Evolutionary conservation across 2,329 filamentous ascomycete genomes (phyloP).

Genomic region (Apiospora aurea): DNA sequence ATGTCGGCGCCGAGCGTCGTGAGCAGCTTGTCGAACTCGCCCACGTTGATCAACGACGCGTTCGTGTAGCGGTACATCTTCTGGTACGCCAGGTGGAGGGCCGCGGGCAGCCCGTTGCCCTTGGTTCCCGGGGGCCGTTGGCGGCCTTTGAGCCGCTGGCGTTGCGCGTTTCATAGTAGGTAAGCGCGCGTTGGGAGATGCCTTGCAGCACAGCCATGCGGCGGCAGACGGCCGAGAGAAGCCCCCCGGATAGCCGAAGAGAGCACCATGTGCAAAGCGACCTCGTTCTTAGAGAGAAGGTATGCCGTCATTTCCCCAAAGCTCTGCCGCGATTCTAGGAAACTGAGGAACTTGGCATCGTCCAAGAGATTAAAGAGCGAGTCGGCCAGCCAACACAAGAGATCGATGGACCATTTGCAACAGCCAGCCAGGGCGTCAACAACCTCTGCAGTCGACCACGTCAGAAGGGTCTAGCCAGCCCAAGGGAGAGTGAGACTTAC

Average conservation of each 20-base stretch:
- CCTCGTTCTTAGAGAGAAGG: slow-evolving; percentile 61
- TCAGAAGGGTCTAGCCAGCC: background rate
- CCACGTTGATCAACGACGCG: slow-evolving; percentile 61
- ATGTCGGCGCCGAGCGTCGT: slow-evolving; percentile 56
- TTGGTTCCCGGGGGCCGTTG: slow-evolving; percentile 44
- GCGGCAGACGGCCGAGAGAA: slow-evolving; percentile 73
- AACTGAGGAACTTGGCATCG: slow-evolving; percentile 57
- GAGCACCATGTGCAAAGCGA: slow-evolving; percentile 70
- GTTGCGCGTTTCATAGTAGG: slow-evolving; percentile 54
- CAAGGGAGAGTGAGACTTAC: slow-evolving; percentile 45
- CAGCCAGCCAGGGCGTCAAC: slow-evolving; percentile 77
- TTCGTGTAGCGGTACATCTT: slow-evolving; percentile 60
- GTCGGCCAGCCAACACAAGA: slow-evolving; percentile 70
- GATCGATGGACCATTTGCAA: slow-evolving; percentile 78
- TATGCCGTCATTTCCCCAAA: slow-evolving; percentile 59
- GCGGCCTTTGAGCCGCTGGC: slow-evolving; percentile 50
- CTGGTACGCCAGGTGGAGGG: slow-evolving; percentile 64
- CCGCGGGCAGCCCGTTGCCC: slow-evolving; percentile 52
- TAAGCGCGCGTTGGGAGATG: slow-evolving; percentile 56
- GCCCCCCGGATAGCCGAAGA: slow-evolving; percentile 77
- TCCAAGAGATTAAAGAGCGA: slow-evolving; percentile 63
- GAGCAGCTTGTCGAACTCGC: slow-evolving; percentile 69
- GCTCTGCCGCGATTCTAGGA: slow-evolving; percentile 52
- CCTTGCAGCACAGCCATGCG: slow-evolving; percentile 65
- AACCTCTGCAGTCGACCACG: slow-evolving; percentile 59